Evolutionary conservation across 441 rosid species (phyloP), one percentile per base, ranked within the genome.

Genomic region (Theobroma grandiflorum): DNA sequence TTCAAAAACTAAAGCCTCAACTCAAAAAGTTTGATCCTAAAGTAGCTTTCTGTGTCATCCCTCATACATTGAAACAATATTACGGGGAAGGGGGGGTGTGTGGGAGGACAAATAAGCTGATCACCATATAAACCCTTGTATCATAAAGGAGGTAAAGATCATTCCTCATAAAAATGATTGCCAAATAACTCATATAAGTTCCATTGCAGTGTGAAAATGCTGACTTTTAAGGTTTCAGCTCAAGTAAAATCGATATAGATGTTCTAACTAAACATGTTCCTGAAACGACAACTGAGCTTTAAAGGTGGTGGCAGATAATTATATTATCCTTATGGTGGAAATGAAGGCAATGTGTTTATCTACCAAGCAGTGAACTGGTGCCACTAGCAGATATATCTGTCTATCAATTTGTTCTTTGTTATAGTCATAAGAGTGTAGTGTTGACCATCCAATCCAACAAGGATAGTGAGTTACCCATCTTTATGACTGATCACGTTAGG

Each of bases 181-280:
- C 31, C 8, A 9, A 42, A n/a, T 3, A 67, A 67, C 33, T 20
- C 22, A 10, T 68, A 16, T 4, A 43, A 20, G 35, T 26, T 3
- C 16, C 15, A 16, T 14, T 50, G 42, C 8, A 53, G 62, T 53
- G 76, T 72, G 76, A 72, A 72, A 35, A 10, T 53, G 47, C 47
- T 72, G 76, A 72, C 76, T 72, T 72, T 18, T 2, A 35, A 18
- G 42, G 47, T 52, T 18, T 0, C 5, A 72, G 63, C 18, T 72
- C 55, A 72, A 72, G 76, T 35, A n/a, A 72, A 53, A 35, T 72
- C 10, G 49, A 72, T 6, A 53, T 35, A n/a, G 76, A 72, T 35
- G 33, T 52, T 55, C 37, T 72, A 72, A 35, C 75, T 7, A 72
- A 71, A 4, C 45, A 18, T 72, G 75, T 35, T 35, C 2, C 2